Base-by-base conservation (phyloP, 495 filamentous ascomycete genomes). In the Talaromyces trachyspermus region DNA sequence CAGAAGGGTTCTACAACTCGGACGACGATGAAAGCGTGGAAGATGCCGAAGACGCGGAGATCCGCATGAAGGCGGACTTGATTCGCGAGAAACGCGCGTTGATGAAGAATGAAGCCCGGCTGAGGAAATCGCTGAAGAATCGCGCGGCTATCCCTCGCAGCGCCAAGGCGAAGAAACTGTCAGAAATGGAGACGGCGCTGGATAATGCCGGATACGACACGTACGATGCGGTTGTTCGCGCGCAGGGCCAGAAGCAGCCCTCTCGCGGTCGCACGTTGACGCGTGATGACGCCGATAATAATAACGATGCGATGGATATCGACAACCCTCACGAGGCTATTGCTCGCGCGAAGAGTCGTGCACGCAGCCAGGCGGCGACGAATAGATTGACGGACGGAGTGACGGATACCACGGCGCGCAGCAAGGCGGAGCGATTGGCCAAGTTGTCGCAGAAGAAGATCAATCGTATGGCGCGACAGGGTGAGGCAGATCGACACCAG, bases 401-500 rank as follows among this genome's bases (percentile, higher is more conserved):
- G 32, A 59, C 58, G 15, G 59, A 64, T 51, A 58, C 60, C 30
- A 62, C 59, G 32, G 70, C 76, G 24, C 76, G 88, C 50, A 77
- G 69, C 19, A 89, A 89, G 74, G 89, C 86, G 14, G 94, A 96
- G 63, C 81, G 82, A 55, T 65, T 89, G 60, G 73, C 76, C 54
- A 97, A 95, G 76, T 65, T 98, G 58, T 76, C 83, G 53, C 92
- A 98, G 81, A 88, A 89, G 77, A 88, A 88, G 82, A 96, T 94
- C 89, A 97, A 98, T 72, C 76, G 91, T 50, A 91, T 94, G 86
- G 92, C 92, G 35, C 81, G 90, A 61, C 82, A 86, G 74, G 92
- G 92, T 69, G 92, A 98, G 73, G 89, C 89, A 29, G 92, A 98
- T 79, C 77, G 92, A 61, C 94, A 97, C 70, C 84, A 83, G 42